phyloP scores from a whole-genome alignment of 2,329 filamentous ascomycete genomes.

The Xylaria sp. region DNA sequence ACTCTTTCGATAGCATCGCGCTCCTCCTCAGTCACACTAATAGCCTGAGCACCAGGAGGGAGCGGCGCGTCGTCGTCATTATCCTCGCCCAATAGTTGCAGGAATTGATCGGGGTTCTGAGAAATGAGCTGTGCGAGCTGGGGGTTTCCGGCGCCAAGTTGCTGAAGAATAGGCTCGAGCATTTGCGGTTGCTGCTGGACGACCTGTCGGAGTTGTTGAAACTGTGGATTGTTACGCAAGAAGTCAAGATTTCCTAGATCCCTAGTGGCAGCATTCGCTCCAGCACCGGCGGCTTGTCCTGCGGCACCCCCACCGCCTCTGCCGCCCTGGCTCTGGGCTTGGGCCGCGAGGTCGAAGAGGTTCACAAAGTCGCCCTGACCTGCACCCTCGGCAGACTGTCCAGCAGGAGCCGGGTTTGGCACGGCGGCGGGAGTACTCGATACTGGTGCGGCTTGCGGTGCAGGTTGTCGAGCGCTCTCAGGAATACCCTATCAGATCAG shows the following conservation, averaged over 20 bases:
- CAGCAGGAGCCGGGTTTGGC: constrained; percentile 55
- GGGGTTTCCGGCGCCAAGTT: constrained; percentile 94
- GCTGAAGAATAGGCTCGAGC: constrained; percentile 97
- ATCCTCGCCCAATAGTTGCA: constrained; percentile 89
- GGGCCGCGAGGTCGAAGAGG: constrained; percentile 91
- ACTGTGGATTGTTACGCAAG: constrained; percentile 93
- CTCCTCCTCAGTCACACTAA: constrained; percentile 94
- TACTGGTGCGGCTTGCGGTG: constrained; percentile 58
- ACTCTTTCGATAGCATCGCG: constrained; percentile 96
- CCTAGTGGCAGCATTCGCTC: constrained; percentile 60
- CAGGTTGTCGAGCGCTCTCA: constrained; percentile 79
- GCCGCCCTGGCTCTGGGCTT: constrained; percentile 65
- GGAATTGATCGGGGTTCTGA: constrained; percentile 90
- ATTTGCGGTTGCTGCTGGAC: constrained; percentile 98
- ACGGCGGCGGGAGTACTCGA: constrained; percentile 53
- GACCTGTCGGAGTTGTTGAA: constrained; percentile 96
- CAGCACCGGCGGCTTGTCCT: constrained; percentile 57
- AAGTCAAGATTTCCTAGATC: constrained; percentile 86
- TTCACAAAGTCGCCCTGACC: constrained; percentile 73
- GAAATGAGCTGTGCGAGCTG: constrained; percentile 93
- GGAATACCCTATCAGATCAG: constrained; percentile 78
- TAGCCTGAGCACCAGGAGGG: constrained; percentile 87
- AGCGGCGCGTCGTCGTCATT: constrained; percentile 84
- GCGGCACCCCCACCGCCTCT: constrained; percentile 56
- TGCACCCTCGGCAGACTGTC: constrained; percentile 54